Percentiles rank a stretch among this genome's conserved stretches.
These are phyloP conservation scores for Neoscytalidium dimidiatum DNA, from an alignment of 2,329 filamentous ascomycete genomes.

Conservation along the genomic window DNA sequence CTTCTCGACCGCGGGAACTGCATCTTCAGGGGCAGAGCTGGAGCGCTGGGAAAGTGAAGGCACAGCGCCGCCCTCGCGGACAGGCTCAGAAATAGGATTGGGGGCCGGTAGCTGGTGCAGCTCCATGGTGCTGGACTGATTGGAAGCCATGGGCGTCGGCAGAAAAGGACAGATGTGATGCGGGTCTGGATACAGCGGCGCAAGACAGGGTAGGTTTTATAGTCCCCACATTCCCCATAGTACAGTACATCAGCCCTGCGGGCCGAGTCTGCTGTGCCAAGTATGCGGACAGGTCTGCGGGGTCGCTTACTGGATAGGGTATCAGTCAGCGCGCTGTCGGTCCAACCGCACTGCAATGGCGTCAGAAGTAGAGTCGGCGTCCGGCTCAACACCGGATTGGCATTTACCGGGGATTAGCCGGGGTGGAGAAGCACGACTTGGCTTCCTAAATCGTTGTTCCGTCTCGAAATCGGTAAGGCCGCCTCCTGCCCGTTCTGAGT, in stretches of 20 bases:
- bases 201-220: neutral
- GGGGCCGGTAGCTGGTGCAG: neutral
- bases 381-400: neutral
- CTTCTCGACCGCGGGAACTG: slow-evolving; percentile 43
- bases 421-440: neutral
- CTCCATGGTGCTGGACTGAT: neutral
- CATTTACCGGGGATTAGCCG: neutral
- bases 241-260: neutral
- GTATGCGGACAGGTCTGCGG: neutral
- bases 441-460: neutral
- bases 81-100: neutral
- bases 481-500: neutral
- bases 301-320: neutral
- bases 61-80: neutral
- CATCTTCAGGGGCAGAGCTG: neutral
- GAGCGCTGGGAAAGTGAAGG: neutral
- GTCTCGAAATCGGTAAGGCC: neutral
- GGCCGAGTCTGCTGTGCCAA: neutral
- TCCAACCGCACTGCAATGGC: neutral
- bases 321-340: neutral
- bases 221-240: neutral
- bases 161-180: neutral
- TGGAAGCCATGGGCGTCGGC: neutral
- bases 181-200: neutral
- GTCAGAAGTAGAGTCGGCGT: neutral